Evolutionary conservation across 2,329 filamentous ascomycete species (phyloP).

Genomic region (Teratosphaeria zuluensis): DNA sequence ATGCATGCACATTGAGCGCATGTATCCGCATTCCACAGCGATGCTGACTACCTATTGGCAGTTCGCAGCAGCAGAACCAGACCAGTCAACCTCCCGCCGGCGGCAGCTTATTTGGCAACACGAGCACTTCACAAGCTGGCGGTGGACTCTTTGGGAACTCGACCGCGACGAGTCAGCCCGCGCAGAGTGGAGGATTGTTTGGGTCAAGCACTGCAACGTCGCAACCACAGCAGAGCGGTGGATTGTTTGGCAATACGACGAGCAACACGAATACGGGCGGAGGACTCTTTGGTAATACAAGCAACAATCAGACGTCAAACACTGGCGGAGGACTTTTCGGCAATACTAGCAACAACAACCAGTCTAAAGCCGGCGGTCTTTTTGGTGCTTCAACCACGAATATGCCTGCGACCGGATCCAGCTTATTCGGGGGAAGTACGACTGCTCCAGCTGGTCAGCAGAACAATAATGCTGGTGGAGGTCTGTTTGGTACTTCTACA

Average conservation of each 20-base stretch:
- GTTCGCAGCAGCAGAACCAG: slow-evolving; percentile 7
- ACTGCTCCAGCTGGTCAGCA: neutral
- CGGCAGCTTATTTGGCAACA: slow-evolving; percentile 19
- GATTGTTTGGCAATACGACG: slow-evolving; percentile 28
- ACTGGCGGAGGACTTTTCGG: slow-evolving; percentile 7
- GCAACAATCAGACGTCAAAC: slow-evolving; percentile 1
- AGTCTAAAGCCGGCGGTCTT: slow-evolving; percentile 1
- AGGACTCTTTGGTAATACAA: slow-evolving; percentile 6
- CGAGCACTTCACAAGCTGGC: slow-evolving; percentile 3
- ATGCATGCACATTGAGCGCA: neutral
- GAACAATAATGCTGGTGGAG: slow-evolving; percentile 15
- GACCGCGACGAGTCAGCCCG: slow-evolving; percentile 8
- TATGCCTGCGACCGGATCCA: neutral
- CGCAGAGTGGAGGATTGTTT: slow-evolving; percentile 16
- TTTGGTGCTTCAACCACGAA: slow-evolving; percentile 4
- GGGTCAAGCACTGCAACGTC: slow-evolving; percentile 6
- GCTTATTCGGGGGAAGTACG: slow-evolving; percentile 7
- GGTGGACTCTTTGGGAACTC: slow-evolving; percentile 13
- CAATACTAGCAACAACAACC: neutral
- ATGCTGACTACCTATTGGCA: slow-evolving; percentile 6
- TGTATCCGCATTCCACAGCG: slow-evolving; percentile 1
- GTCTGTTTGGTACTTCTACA: slow-evolving; percentile 21
- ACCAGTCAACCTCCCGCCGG: slow-evolving; percentile 13
- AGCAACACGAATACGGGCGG: neutral
- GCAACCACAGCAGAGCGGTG: slow-evolving; percentile 5